Conservation (phyloP, 768 basidiomycete species). For the Guyanaporus albipodus region DNA sequence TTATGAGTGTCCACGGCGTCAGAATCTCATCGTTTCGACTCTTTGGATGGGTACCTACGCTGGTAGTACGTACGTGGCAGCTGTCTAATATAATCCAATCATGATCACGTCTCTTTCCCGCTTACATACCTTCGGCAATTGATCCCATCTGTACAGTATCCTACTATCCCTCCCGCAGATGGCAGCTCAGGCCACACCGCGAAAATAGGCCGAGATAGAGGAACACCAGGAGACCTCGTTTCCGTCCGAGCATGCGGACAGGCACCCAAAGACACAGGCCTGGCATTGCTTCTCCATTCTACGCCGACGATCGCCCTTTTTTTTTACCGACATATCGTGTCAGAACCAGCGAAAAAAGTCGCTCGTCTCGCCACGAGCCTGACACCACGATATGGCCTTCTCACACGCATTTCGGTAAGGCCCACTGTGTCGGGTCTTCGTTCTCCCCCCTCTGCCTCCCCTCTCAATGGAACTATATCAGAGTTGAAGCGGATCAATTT, state of each 20-base stretch:
- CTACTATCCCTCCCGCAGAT: too few relatives aligned
- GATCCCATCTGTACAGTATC: background rate
- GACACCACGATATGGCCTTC: too few relatives aligned
- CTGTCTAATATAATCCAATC: background rate
- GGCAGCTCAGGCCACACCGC: too few relatives aligned
- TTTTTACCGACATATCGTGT: background rate
- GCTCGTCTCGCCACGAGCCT: background rate
- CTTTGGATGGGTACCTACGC: too few relatives aligned
- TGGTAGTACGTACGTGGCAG: constrained; percentile 1
- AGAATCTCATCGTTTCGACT: too few relatives aligned
- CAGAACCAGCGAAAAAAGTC: background rate
- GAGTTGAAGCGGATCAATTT: background rate
- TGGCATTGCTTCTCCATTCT: background rate
- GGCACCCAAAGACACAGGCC: background rate
- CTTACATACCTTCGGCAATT: too few relatives aligned
- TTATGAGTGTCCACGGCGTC: too few relatives aligned
- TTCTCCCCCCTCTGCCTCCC: too few relatives aligned
- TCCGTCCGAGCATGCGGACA: background rate
- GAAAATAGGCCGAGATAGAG: background rate
- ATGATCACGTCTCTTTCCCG: too few relatives aligned
- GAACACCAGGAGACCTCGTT: too few relatives aligned
- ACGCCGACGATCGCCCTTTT: constrained; percentile 1
- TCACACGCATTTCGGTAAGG: constrained; percentile 2
- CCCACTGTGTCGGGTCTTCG: too few relatives aligned
- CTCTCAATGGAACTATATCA: background rate